Percentiles rank a stretch among this genome's conserved stretches.
phyloP scores from a whole-genome alignment of 345 rosid genomes.

The Toxicodendron radicans region DNA sequence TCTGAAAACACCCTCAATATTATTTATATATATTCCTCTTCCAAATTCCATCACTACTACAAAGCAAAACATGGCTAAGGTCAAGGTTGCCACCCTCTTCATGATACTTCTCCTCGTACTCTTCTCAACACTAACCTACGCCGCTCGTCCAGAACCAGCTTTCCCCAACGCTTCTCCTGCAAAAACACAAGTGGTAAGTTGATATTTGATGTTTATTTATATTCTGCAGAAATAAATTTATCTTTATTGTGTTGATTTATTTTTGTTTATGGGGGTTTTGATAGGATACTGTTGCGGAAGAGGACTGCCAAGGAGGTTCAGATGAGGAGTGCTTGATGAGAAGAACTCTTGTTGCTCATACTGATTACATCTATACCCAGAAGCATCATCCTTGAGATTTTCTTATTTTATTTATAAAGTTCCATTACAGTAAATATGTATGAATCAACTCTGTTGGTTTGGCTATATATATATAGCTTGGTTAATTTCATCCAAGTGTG shows the following conservation, averaged over 20 bases:
- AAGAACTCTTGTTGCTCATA: conserved; percentile 56
- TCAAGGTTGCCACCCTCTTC: conserved; percentile 29
- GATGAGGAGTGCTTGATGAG: conserved; percentile 57
- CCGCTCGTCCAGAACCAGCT: conserved; percentile 46
- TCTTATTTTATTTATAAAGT: too few species aligned
- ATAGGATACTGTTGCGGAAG: conserved; percentile 25
- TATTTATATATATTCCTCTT: too few species aligned
- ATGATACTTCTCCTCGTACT: conserved; percentile 48
- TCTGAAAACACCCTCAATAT: neutral
- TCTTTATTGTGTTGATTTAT: neutral
- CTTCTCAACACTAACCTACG: conserved; percentile 42
- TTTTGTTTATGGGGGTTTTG: neutral
- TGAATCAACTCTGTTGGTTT: too few species aligned
- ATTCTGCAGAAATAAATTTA: neutral
- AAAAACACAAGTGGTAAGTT: conserved; percentile 37
- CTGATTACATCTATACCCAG: conserved; percentile 60
- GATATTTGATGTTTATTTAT: neutral
- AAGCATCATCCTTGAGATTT: conserved; percentile 32
- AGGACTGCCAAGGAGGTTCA: conserved; percentile 43
- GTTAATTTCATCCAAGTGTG: too few species aligned
- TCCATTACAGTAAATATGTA: too few species aligned
- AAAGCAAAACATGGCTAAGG: conserved; percentile 33
- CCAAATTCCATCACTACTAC: neutral
- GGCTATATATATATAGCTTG: too few species aligned
- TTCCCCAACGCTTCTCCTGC: conserved; percentile 22